Evolutionary conservation across 208 protist species (phyloP).

Genomic region (Leishmania major): DNA sequence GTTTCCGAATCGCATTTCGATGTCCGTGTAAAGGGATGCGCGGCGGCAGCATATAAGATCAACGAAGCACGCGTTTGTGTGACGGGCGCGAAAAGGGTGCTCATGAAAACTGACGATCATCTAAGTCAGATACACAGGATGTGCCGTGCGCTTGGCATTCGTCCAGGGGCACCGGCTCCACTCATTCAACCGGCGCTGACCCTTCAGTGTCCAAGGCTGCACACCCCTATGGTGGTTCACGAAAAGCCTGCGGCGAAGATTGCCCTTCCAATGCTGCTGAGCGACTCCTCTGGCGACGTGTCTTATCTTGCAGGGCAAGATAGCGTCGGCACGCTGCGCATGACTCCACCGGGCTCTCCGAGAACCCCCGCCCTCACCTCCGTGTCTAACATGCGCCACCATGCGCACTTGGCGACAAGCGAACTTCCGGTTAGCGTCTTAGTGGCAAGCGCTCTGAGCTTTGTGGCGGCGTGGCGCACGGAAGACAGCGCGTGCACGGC

Average conservation of each 20-base stretch:
- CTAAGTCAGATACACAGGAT: slow-evolving; percentile 28
- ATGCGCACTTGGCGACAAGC: slow-evolving; percentile 5
- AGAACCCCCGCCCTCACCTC: slow-evolving; percentile 14
- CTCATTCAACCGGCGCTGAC: neutral
- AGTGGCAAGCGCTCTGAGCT: slow-evolving; percentile 25
- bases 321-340: neutral
- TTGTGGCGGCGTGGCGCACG: slow-evolving; percentile 16
- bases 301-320: neutral
- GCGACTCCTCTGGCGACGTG: neutral
- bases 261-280: neutral
- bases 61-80: slow-evolving; percentile 14
- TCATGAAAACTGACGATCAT: slow-evolving; percentile 32
- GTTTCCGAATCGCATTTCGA: slow-evolving; percentile 10
- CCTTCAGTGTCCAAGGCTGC: neutral
- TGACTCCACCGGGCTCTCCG: neutral
- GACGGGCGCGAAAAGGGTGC: slow-evolving; percentile 14
- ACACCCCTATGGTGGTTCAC: neutral
- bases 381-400: slow-evolving; percentile 10
- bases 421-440: slow-evolving; percentile 10
- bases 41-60: slow-evolving; percentile 14
- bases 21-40: slow-evolving; percentile 19
- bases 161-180: neutral
- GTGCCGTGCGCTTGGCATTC: slow-evolving; percentile 12
- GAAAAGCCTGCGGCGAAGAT: neutral
- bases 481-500: slow-evolving; percentile 15